Evolutionary conservation across 805 yeast genomes (phyloP).

Genomic region (Metahyphopichia silvanorum): DNA sequence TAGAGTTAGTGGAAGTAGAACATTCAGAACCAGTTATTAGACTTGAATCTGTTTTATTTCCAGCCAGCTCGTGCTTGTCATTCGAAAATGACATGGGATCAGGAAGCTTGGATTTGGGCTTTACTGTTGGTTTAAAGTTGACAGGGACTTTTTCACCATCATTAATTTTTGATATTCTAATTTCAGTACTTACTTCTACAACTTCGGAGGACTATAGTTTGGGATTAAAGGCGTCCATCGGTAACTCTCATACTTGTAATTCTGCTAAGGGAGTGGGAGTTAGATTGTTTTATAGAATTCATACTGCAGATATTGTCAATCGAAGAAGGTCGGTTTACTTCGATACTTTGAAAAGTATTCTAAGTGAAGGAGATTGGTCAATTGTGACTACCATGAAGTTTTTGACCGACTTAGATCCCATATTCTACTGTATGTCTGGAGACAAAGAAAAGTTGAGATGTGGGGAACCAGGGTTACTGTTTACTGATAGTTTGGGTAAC

Average conservation of each 20-base stretch:
- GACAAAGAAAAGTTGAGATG: conserved; percentile 14
- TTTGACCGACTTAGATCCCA: conserved; percentile 9
- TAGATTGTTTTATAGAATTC: conserved; percentile 14
- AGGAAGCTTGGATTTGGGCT: too few relatives aligned
- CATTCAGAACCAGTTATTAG: too few relatives aligned
- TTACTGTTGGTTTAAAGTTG: too few relatives aligned
- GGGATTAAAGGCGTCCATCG: conserved; percentile 4
- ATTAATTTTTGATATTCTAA: too few relatives aligned
- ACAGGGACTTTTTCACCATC: too few relatives aligned
- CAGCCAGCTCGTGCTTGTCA: too few relatives aligned
- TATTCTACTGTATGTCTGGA: conserved; percentile 15
- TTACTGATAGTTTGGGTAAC: conserved; percentile 7
- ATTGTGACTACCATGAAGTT: conserved; percentile 5
- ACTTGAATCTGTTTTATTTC: too few relatives aligned
- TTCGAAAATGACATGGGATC: too few relatives aligned
- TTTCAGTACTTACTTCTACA: too few relatives aligned
- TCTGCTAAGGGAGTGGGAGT: conserved; percentile 11
- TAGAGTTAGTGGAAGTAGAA: too few relatives aligned
- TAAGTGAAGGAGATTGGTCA: conserved; percentile 7
- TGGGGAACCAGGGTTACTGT: conserved; percentile 6
- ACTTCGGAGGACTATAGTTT: conserved; percentile 4
- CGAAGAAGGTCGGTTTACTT: conserved; percentile 7
- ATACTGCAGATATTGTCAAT: conserved; percentile 7
- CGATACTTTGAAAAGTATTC: conserved; percentile 2
- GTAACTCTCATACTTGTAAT: conserved; percentile 14